Conservation (phyloP, 108 stramenopile genomes). For the Nitzschia inconspicua region DNA sequence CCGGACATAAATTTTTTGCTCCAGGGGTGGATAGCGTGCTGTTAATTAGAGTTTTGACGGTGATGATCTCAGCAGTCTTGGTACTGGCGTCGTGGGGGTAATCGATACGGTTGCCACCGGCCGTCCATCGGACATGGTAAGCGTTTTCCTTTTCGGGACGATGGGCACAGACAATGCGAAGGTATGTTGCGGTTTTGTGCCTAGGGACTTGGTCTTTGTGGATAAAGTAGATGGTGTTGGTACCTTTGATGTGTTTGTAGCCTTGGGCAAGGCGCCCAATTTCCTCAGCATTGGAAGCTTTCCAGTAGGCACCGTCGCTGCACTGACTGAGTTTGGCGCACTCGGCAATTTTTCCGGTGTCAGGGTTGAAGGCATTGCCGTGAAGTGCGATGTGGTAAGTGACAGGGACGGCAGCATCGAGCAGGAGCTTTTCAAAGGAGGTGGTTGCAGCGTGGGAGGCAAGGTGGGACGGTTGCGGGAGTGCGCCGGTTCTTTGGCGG, state of each 20-base stretch:
- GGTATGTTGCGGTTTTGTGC: slow-evolving; percentile 15
- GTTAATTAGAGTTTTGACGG: neutral
- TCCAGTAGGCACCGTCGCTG: slow-evolving; percentile 12
- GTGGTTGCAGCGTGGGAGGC: too few relatives aligned
- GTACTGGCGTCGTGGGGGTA: slow-evolving; percentile 14
- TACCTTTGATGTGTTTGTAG: slow-evolving; percentile 1
- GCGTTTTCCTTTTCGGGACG: slow-evolving; percentile 7
- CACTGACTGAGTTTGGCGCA: slow-evolving; percentile 18
- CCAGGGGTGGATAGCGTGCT: neutral
- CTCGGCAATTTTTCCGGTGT: too few relatives aligned
- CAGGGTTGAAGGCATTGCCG: slow-evolving; percentile 23
- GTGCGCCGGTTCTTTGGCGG: neutral
- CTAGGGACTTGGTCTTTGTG: slow-evolving; percentile 14
- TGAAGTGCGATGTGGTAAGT: too few relatives aligned
- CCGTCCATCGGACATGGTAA: slow-evolving; percentile 22
- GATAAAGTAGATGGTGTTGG: slow-evolving; percentile 31
- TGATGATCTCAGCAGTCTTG: slow-evolving; percentile 27
- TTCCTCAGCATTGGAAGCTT: slow-evolving; percentile 14
- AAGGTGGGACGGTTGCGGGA: neutral
- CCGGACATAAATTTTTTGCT: neutral
- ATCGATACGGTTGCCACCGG: slow-evolving; percentile 28
- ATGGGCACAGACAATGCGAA: slow-evolving; percentile 13
- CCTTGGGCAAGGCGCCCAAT: slow-evolving; percentile 37
- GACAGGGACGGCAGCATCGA: neutral
- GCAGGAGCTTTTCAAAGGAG: too few relatives aligned